These are phyloP conservation scores for Hevea brasiliensis DNA, from an alignment of 345 rosid genomes.

Conservation along the genomic window DNA sequence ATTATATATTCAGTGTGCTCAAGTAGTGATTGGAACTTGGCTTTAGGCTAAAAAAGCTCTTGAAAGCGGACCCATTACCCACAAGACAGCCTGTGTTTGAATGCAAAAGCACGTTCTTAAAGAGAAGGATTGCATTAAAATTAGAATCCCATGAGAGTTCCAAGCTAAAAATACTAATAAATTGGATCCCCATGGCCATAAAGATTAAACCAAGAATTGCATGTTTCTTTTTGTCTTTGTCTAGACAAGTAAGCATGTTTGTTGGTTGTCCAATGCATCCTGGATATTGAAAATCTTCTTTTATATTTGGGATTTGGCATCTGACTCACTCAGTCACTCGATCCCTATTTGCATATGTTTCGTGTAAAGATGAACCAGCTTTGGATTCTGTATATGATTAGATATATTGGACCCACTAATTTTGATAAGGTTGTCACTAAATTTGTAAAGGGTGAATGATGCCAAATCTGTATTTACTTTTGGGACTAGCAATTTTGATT, in stretches of 20 bases:
- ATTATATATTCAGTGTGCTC: too few species aligned
- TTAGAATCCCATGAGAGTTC: conserved; percentile 5
- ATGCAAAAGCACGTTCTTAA: conserved; percentile 15
- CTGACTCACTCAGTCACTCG: conserved; percentile 9
- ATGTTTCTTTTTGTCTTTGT: background rate
- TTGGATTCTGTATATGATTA: background rate
- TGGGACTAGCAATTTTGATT: background rate
- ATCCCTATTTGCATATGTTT: background rate
- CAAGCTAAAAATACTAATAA: background rate
- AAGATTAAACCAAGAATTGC: background rate
- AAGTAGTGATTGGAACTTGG: conserved; percentile 21
- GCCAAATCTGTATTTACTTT: background rate
- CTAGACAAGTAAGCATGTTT: conserved; percentile 31
- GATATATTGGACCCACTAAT: background rate
- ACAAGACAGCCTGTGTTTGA: conserved; percentile 21
- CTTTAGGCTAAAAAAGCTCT: background rate
- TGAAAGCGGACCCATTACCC: background rate
- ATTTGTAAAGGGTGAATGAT: background rate
- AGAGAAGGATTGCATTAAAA: background rate
- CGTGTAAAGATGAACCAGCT: conserved; percentile 7
- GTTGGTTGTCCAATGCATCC: background rate
- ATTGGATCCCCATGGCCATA: background rate
- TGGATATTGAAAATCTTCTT: background rate
- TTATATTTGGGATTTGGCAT: background rate
- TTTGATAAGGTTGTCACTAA: background rate